A percentile compares a stretch with the other conserved stretches of the same genome.
These are phyloP conservation scores for Phytophthora meadii DNA, from an alignment of 352 stramenopile species.

Conservation along the genomic window DNA sequence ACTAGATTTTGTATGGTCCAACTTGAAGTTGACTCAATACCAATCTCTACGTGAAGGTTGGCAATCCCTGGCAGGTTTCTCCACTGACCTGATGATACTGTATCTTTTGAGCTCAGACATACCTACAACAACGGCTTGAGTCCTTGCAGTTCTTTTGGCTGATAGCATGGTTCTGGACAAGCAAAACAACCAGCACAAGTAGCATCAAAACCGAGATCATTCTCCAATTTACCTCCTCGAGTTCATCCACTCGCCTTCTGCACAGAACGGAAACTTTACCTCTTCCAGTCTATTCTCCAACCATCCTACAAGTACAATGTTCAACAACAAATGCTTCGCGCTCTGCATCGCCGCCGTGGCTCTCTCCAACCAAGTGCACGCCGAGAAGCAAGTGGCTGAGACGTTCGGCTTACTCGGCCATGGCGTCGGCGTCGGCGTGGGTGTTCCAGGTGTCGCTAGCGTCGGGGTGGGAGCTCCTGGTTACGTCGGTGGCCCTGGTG, in stretches of 20 bases:
- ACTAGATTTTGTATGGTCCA: too few relatives aligned
- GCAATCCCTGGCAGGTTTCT: too few relatives aligned
- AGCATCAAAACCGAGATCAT: not conserved
- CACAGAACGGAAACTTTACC: not conserved
- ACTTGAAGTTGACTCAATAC: too few relatives aligned
- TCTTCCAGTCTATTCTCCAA: not conserved
- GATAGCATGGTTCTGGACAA: too few relatives aligned
- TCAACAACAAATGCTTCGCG: constrained; percentile 3
- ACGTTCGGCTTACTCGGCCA: constrained; percentile 7
- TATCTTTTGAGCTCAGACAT: too few relatives aligned
- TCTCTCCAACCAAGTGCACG: not conserved
- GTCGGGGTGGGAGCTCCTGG: not conserved
- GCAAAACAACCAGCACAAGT: too few relatives aligned
- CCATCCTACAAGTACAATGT: not conserved
- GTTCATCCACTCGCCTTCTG: not conserved
- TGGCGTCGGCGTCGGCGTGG: not conserved
- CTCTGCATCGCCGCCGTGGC: constrained; percentile 1
- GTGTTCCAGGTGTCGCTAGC: constrained; percentile 1
- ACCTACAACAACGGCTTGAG: too few relatives aligned
- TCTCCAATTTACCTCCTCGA: constrained; percentile 4
- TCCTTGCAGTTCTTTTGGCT: too few relatives aligned
- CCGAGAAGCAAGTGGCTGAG: constrained; percentile 5
- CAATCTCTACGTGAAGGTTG: too few relatives aligned
- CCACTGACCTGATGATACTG: too few relatives aligned
- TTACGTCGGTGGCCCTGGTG: not conserved